Base-by-base conservation (phyloP, 2,329 filamentous ascomycete genomes). In the Plectosphaerella sp. region DNA sequence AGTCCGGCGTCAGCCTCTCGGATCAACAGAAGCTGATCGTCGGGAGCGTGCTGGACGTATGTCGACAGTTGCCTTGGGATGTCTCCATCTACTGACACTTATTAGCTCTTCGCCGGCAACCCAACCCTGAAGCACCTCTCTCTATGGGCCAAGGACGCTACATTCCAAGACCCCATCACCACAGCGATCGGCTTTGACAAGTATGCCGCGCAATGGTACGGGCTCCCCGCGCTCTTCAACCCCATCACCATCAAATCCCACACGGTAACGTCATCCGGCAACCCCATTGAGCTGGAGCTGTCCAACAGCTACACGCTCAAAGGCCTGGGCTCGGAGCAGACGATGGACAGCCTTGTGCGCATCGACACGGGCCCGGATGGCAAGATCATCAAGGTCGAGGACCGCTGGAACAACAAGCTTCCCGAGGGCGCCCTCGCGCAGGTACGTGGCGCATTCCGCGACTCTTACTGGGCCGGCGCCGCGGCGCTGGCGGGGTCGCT, bases 111-210 rank as follows among this genome's bases (percentile, higher is more conserved):
- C 62, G 78, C 79, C 35, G 82, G 82, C 45, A 73, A 76, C 16
- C 80, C 82, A 0, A 80, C 79, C 2, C 72, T 84, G 3, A 73
- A 74, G 41, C 84, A 86, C 62, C 73, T 86, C 45, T 67, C 72
- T 14, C 72, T 87, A 22, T 87, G 83, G 83, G 71, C 71, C 47
- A 79, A 79, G 53, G 72, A 79, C 37, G 83, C 74, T 8, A 74
- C 71, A 1, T 86, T 87, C 64, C 64, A 73, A 28, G 83, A 86
- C 61, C 80, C 79, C 5, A 67, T 87, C 45, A 83, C 82, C 42
- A 72, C 79, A 36, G 80, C 83, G 2, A 62, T 69, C 20, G 83
- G 83, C 9, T 75, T 78, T 51, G 73, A 78, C 56, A 73, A 80
- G 60, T 76, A 63, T 57, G 65, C 70, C 15, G 71, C 74, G 3